phyloP scores from a whole-genome alignment of 768 basidiomycete genomes.

The Pholiota microspora region DNA sequence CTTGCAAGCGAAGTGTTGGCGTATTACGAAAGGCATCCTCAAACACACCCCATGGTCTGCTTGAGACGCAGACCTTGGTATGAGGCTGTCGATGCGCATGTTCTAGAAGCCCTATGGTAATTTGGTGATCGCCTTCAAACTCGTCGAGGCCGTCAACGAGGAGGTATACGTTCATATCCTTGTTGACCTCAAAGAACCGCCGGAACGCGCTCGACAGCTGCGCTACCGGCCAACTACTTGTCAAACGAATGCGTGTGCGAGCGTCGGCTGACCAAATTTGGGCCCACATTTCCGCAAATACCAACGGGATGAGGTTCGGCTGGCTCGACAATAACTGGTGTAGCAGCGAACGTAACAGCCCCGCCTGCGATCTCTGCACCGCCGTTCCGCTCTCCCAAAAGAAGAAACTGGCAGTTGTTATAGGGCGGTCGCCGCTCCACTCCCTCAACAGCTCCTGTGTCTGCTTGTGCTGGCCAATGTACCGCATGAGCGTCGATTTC shows the following conservation, averaged over 20 bases:
- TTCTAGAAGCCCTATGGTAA: conserved; percentile 6
- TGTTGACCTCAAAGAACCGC: conserved; percentile 6
- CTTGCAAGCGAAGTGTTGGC: conserved; percentile 7
- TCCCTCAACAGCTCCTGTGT: background rate
- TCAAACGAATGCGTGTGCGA: conserved; percentile 9
- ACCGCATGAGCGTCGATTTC: conserved; percentile 11
- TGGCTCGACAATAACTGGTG: conserved; percentile 7
- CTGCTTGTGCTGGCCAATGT: conserved; percentile 2
- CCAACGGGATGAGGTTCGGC: conserved; percentile 5
- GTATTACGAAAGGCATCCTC: conserved; percentile 1
- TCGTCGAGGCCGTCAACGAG: conserved; percentile 13
- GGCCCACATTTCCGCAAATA: conserved; percentile 8
- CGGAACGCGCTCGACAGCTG: conserved; percentile 3
- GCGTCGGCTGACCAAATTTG: conserved; percentile 11
- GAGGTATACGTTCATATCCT: conserved; percentile 4
- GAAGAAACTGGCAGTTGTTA: conserved; percentile 9
- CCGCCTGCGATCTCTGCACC: conserved; percentile 10
- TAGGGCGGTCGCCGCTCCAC: conserved; percentile 1
- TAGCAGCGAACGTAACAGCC: conserved; percentile 10
- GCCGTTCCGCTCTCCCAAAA: conserved; percentile 13
- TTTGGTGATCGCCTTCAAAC: conserved; percentile 10
- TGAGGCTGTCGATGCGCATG: background rate
- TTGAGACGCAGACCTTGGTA: conserved; percentile 11
- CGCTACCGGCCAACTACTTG: conserved; percentile 4
- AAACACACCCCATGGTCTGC: conserved; percentile 10